These are phyloP conservation scores for Candolleomyces efflorescens DNA, from an alignment of 768 basidiomycete genomes.

Conservation along the genomic window DNA sequence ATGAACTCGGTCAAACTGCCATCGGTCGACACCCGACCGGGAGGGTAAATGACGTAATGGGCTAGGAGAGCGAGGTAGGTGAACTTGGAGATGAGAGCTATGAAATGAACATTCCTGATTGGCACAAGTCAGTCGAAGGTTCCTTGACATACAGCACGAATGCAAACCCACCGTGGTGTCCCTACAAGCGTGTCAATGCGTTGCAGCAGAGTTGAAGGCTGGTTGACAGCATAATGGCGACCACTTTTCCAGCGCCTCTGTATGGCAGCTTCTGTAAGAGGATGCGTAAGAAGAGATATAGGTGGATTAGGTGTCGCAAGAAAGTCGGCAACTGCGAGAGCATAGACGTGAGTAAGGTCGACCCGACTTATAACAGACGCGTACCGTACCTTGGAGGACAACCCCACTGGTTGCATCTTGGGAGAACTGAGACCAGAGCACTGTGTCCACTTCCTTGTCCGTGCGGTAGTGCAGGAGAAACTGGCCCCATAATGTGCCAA, in stretches of 20 bases:
- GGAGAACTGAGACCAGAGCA: slow-evolving; percentile 46
- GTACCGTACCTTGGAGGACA: slow-evolving; percentile 26
- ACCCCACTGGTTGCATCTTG: slow-evolving; percentile 19
- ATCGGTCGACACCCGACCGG: slow-evolving; percentile 14
- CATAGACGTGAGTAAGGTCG: slow-evolving; percentile 2
- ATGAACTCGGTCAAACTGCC: background rate
- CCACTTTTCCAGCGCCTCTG: slow-evolving; percentile 37
- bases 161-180: slow-evolving; percentile 13
- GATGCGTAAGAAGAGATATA: slow-evolving; percentile 34
- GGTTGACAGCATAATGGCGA: background rate
- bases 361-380: background rate
- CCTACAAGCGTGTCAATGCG: slow-evolving; percentile 1
- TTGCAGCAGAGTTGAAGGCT: background rate
- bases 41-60: slow-evolving; percentile 40
- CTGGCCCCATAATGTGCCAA: slow-evolving; percentile 33
- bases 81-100: slow-evolving; percentile 38
- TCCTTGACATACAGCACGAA: slow-evolving; percentile 9
- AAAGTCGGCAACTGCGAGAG: slow-evolving; percentile 38
- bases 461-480: slow-evolving; percentile 40
- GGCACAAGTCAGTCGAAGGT: slow-evolving; percentile 20
- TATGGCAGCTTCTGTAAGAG: slow-evolving; percentile 35
- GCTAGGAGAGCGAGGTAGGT: slow-evolving; percentile 38
- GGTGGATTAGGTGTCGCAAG: slow-evolving; percentile 28
- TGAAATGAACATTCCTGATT: slow-evolving; percentile 25
- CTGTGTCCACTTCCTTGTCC: slow-evolving; percentile 38